These are phyloP conservation scores for Cercospora zeae-maydis DNA, from an alignment of 2,329 filamentous ascomycete species.

Conservation along the genomic window DNA sequence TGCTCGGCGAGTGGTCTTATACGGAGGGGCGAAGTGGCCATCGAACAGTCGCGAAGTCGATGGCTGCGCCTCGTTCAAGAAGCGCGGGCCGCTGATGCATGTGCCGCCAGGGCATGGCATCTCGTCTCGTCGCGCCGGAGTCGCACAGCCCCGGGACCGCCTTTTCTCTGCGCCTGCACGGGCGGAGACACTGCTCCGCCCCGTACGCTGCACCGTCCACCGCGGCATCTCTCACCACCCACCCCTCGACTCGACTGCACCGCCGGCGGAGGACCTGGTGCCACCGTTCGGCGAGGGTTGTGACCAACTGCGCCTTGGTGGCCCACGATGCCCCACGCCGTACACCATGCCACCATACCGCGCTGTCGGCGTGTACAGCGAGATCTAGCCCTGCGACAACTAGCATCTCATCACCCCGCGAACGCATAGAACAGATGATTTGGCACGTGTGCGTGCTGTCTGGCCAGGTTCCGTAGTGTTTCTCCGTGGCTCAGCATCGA, in stretches of 20 bases:
- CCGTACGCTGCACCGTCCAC: neutral
- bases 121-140: neutral
- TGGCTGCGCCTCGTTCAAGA: constrained; percentile 1
- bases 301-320: neutral
- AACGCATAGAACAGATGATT: neutral
- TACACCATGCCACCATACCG: neutral
- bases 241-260: neutral
- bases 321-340: neutral
- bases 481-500: neutral
- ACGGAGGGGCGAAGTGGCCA: neutral
- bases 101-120: neutral
- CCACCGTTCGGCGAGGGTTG: neutral
- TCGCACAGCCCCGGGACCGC: neutral
- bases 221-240: neutral
- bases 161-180: neutral
- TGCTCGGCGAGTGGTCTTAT: neutral
- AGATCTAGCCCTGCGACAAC: neutral
- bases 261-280: neutral
- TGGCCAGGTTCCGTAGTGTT: neutral
- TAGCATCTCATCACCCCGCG: neutral
- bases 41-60: neutral
- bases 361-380: neutral
- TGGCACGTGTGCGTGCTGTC: neutral
- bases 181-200: neutral
- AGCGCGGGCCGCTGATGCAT: constrained; percentile 3